Evolutionary conservation across 129 eudicot genomes (phyloP), one percentile per base, ranked within the genome.

Genomic region (Helichrysum umbraculigerum): DNA sequence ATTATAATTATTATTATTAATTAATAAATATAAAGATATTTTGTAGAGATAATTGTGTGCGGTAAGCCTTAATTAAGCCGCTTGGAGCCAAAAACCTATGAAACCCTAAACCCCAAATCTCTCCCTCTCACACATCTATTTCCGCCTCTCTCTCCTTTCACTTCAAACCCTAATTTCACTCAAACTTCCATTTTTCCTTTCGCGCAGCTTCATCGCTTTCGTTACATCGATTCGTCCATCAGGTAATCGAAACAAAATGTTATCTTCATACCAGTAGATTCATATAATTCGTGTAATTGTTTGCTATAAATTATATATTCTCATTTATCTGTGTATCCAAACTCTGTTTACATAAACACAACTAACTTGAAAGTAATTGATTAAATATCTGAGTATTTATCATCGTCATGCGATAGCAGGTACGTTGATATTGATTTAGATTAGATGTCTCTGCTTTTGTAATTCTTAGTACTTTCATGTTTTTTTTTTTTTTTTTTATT

Each of bases 51-150:
- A 41, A 41, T 41, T 41, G 14, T 41, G 47, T 41, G 14, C 47
- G 47, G 34, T 32, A 41, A 41, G 47, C 47, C 47, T 41, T 41
- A 41, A 9, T 41, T 47, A 47, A 15, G 54, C 54, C 54, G 70
- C 60, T 78, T 70, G 76, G 35, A 39, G 56, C 82, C 71, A 78
- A 60, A 74, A 70, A 7, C 63, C 11, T 17, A 7, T 59, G 32
- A 57, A 78, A 70, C 82, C 82, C 76, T 70, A 78, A 78, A 70
- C 70, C 82, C 70, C 76, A 66, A 51, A 65, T 65, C 41, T 47
- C 71, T 70, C 82, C 50, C 75, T 59, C 64, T 15, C 67, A 37
- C 37, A 21, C 21, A 22, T 76, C 66, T 64, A 32, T 39, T 77
- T 42, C 9, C 54, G 80, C 72, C 61, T 41, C 75, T 42, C 32